Evolutionary conservation across 495 filamentous ascomycete genomes (phyloP).

Genomic region (Penicillium cataractarum): DNA sequence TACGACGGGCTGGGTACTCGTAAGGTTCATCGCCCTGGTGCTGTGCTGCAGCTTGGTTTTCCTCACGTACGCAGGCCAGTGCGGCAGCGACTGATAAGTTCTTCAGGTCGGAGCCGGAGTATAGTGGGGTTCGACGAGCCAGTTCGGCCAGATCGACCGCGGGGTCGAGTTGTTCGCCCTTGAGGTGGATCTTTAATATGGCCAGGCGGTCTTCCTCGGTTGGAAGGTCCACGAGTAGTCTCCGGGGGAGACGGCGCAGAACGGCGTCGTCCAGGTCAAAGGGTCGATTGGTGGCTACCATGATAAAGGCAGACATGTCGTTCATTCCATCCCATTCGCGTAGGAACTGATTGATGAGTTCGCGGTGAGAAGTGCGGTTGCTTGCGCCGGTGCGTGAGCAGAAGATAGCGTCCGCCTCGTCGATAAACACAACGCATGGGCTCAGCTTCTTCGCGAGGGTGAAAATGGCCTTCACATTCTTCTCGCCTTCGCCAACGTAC

Average conservation of each 20-base stretch:
- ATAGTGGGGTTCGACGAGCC: constrained; percentile 80
- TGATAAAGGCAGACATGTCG: constrained; percentile 87
- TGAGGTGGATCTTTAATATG: constrained; percentile 85
- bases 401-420: constrained; percentile 94
- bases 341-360: constrained; percentile 96
- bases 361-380: constrained; percentile 70
- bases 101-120: constrained; percentile 96
- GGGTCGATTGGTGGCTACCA: constrained; percentile 97
- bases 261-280: constrained; percentile 97
- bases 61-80: constrained; percentile 83
- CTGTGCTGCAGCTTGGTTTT: constrained; percentile 64
- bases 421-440: constrained; percentile 95
- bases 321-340: constrained; percentile 98
- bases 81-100: constrained; percentile 91
- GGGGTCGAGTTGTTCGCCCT: constrained; percentile 69
- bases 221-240: constrained; percentile 87
- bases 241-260: constrained; percentile 76
- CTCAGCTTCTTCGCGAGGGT: constrained; percentile 85
- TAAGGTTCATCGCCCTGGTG: constrained; percentile 55
- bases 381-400: constrained; percentile 65
- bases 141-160: constrained; percentile 71
- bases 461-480: constrained; percentile 95
- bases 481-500: constrained; percentile 95
- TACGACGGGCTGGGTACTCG: constrained; percentile 67
- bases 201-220: constrained; percentile 72